A percentile compares a stretch with the other conserved stretches of the same genome.
Conservation (phyloP, 2,329 filamentous ascomycete genomes). For the Xylariaceae sp. region DNA sequence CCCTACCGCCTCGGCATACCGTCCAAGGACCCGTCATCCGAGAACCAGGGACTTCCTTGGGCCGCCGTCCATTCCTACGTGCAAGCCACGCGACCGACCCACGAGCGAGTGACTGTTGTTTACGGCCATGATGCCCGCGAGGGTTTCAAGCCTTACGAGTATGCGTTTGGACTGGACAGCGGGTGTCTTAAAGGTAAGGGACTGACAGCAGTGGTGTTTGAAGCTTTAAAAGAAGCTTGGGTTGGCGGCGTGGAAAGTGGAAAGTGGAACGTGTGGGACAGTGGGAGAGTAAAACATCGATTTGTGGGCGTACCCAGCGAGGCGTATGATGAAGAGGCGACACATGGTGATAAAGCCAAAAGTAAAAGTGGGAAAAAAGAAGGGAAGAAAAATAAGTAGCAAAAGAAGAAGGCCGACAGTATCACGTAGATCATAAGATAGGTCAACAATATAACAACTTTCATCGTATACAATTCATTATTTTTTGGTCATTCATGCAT, state of each 20-base stretch:
- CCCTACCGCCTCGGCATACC: no score
- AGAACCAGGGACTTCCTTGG: slow-evolving; percentile 59
- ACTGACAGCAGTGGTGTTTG: slow-evolving; percentile 74
- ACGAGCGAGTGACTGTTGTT: slow-evolving; percentile 61
- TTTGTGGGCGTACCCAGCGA: neutral
- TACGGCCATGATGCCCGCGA: slow-evolving; percentile 82
- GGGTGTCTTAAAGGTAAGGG: slow-evolving; percentile 73
- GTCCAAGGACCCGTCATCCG: no score
- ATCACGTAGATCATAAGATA: slow-evolving; percentile 4
- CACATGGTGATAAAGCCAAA: slow-evolving; percentile 1
- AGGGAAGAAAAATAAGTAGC: neutral
- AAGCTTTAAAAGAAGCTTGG: slow-evolving; percentile 25
- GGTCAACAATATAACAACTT: neutral
- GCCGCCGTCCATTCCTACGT: slow-evolving; percentile 55
- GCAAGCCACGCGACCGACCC: slow-evolving; percentile 28
- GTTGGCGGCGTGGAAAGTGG: slow-evolving; percentile 16
- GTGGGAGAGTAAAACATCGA: neutral
- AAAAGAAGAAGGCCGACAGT: neutral
- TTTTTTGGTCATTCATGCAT: neutral
- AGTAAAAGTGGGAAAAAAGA: neutral
- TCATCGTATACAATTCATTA: neutral
- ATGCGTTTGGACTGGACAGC: slow-evolving; percentile 81
- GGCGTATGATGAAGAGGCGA: neutral
- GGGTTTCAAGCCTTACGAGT: slow-evolving; percentile 58
- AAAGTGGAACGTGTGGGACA: slow-evolving; percentile 1